A percentile compares a stretch with the other conserved stretches of the same genome.
These are phyloP conservation scores for Microdochium trichocladiopsis DNA, from an alignment of 2,329 filamentous ascomycete genomes.

Conservation along the genomic window DNA sequence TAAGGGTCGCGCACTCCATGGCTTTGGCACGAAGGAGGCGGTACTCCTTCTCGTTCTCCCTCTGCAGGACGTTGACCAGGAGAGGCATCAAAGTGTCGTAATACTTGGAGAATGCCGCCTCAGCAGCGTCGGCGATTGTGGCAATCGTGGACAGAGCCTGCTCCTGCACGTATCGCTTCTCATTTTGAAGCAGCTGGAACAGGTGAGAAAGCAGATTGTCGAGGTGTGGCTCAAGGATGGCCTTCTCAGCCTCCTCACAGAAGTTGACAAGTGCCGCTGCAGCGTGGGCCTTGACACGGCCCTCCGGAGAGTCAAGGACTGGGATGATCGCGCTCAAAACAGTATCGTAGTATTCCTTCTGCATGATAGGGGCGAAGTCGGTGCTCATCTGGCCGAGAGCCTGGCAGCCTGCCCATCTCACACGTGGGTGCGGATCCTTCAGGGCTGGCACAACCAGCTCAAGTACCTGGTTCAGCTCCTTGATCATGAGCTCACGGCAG, in stretches of 20 bases:
- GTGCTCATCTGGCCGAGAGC: conserved; percentile 99
- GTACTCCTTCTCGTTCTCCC: conserved; percentile 91
- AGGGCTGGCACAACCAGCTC: conserved; percentile 91
- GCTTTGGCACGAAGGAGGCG: conserved; percentile 88
- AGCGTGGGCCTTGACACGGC: conserved; percentile 92
- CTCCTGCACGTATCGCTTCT: conserved; percentile 95
- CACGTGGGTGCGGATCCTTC: conserved; percentile 83
- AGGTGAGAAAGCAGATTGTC: conserved; percentile 80
- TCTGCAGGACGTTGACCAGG: conserved; percentile 79
- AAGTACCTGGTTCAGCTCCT: conserved; percentile 87
- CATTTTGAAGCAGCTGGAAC: conserved; percentile 80
- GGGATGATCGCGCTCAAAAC: conserved; percentile 90
- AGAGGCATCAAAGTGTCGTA: conserved; percentile 95
- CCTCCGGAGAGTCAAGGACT: conserved; percentile 82
- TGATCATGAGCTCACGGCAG: conserved; percentile 91
- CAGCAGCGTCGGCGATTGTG: conserved; percentile 96
- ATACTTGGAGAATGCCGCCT: conserved; percentile 90
- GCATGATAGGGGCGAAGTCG: conserved; percentile 97
- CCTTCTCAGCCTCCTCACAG: conserved; percentile 95
- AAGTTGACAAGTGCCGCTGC: conserved; percentile 98
- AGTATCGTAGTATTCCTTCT: conserved; percentile 84
- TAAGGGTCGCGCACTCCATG: conserved; percentile 97
- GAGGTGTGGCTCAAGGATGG: conserved; percentile 84
- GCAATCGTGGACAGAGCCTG: conserved; percentile 97
- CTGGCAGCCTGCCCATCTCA: conserved; percentile 96